These are phyloP conservation scores for Discostella stelligera DNA, from an alignment of 352 stramenopile species.

Conservation along the genomic window DNA sequence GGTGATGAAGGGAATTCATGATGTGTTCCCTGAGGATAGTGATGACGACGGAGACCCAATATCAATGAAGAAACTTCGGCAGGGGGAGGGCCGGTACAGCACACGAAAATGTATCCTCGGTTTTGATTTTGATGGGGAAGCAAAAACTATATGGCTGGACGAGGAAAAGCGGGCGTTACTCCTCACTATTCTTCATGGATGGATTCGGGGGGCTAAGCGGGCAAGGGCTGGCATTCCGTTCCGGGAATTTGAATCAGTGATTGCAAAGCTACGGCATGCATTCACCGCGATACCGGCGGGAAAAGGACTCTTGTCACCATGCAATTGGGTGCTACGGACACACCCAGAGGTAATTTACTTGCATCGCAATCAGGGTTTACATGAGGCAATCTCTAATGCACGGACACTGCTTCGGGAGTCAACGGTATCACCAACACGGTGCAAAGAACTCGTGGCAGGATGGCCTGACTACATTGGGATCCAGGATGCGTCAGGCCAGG, in stretches of 20 bases:
- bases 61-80: constrained; percentile 3
- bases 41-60: background rate
- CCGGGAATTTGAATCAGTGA: background rate
- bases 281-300: background rate
- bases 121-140: constrained; percentile 3
- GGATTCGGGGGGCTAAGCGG: too few species aligned
- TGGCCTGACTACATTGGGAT: constrained; percentile 12
- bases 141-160: background rate
- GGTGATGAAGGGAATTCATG: too few species aligned
- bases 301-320: background rate
- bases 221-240: too few species aligned
- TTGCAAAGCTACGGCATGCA: background rate
- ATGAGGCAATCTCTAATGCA: background rate
- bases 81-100: background rate
- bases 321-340: background rate
- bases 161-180: background rate
- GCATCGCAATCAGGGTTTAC: background rate
- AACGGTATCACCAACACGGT: background rate
- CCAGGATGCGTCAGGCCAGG: background rate
- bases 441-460: background rate
- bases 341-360: background rate
- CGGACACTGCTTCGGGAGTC: background rate
- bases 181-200: too few species aligned
- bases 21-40: too few species aligned
- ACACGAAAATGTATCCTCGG: background rate